phyloP scores from a whole-genome alignment of 2,329 filamentous ascomycete species.

The Xylaria sp. region DNA sequence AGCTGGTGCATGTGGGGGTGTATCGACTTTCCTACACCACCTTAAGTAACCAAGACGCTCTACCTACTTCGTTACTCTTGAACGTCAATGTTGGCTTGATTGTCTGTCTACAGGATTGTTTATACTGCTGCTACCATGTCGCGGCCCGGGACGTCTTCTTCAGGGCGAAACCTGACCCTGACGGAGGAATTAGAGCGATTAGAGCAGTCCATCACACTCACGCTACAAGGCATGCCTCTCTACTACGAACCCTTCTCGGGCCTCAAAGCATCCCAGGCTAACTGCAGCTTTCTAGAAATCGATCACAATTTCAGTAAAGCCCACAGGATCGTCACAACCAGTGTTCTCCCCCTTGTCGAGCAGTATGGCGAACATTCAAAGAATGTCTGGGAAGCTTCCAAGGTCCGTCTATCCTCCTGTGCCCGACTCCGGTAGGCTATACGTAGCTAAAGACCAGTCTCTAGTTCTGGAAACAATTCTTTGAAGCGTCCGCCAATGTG shows the following conservation, averaged over 20 bases:
- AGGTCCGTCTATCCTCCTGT: constrained; percentile 57
- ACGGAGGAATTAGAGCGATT: constrained; percentile 96
- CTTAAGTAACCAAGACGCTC: too few species aligned
- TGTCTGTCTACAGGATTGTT: background rate
- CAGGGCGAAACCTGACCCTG: constrained; percentile 69
- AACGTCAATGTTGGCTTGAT: background rate
- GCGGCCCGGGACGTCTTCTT: constrained; percentile 52
- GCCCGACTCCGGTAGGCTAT: constrained; percentile 7
- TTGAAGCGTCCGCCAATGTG: constrained; percentile 96
- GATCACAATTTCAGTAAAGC: constrained; percentile 98
- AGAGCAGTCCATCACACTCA: constrained; percentile 95
- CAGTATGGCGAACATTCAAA: constrained; percentile 94
- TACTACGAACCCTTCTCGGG: background rate
- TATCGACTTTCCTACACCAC: too few species aligned
- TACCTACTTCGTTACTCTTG: too few species aligned
- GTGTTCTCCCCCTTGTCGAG: constrained; percentile 90
- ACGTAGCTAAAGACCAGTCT: constrained; percentile 1
- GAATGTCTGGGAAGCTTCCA: constrained; percentile 95
- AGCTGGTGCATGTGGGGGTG: too few species aligned
- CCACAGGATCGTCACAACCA: constrained; percentile 93
- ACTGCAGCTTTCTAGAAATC: constrained; percentile 69
- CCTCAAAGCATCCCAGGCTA: background rate
- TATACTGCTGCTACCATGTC: constrained; percentile 49
- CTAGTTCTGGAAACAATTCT: constrained; percentile 99
- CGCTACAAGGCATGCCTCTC: constrained; percentile 73